A percentile compares a stretch with the other conserved stretches of the same genome.
Evolutionary conservation across 1,284 basidiomycete genomes (phyloP).

Genomic region (Puccinia novopanici): DNA sequence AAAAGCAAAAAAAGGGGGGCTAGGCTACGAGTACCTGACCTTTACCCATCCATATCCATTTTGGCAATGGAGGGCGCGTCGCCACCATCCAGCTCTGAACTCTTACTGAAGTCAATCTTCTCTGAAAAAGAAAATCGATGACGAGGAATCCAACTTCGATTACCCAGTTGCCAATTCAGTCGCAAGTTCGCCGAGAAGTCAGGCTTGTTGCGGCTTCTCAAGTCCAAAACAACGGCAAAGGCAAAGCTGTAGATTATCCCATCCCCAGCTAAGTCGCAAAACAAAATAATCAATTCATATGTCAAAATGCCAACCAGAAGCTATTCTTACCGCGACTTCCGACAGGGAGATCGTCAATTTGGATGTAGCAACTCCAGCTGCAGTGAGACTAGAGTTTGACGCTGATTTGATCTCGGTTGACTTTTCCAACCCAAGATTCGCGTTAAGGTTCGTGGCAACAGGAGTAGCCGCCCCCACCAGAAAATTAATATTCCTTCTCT

Average conservation of each 20-base stretch:
- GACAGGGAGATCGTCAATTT: slow-evolving; percentile 26
- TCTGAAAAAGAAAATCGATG: slow-evolving; percentile 15
- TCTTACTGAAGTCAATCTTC: slow-evolving; percentile 9
- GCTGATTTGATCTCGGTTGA: slow-evolving; percentile 31
- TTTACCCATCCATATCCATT: not conserved
- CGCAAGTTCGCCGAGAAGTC: slow-evolving; percentile 11
- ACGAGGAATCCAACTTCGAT: slow-evolving; percentile 27
- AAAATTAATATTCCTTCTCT: slow-evolving; percentile 17
- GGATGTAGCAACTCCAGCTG: slow-evolving; percentile 37
- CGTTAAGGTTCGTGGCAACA: not conserved
- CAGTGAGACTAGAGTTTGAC: slow-evolving; percentile 17
- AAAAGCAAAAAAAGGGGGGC: not conserved
- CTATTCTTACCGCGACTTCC: slow-evolving; percentile 24
- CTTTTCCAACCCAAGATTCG: slow-evolving; percentile 27
- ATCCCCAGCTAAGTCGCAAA: slow-evolving; percentile 20
- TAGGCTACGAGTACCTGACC: not conserved
- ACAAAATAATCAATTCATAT: not conserved
- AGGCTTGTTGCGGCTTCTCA: slow-evolving; percentile 19
- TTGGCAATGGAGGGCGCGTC: not conserved
- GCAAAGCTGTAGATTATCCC: slow-evolving; percentile 42
- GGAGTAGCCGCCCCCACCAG: slow-evolving; percentile 4
- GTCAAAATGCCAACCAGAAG: not conserved
- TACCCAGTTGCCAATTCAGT: slow-evolving; percentile 21
- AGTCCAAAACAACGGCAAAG: slow-evolving; percentile 31
- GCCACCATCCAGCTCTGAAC: slow-evolving; percentile 14